Base-by-base conservation (phyloP, 345 rosid species). In the Raphanus sativus region DNA sequence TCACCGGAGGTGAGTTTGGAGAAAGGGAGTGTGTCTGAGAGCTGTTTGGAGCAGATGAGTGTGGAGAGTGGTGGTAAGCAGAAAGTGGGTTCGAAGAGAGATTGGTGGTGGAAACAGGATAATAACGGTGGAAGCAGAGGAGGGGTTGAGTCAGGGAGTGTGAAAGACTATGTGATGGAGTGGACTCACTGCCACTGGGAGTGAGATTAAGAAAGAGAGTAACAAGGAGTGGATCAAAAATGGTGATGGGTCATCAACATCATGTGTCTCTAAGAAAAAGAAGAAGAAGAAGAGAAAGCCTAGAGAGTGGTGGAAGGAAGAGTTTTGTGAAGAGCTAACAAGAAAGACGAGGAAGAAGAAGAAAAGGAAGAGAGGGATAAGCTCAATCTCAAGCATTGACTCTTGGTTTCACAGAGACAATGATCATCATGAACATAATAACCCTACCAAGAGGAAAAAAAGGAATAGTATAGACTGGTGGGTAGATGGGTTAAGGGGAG, bases 261-360 rank as follows among this genome's bases (percentile, higher is more conserved):
- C 83, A 1, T 82, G n/a, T n/a, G 81, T 85, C 38, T 40, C 74
- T 16, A 84, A 82, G 80, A 65, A 81, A 58, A 86, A 85, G 76
- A 65, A 81, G 71, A 65, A 81, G 71, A 84, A 86, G 82, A 87
- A 69, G 45, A 75, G 96, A 62, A 87, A 83, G 82, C 93, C 96
- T 5, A 85, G 89, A 71, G 93, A 90, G 24, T 90, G 96, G 96
- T 90, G 96, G 96, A 90, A 87, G 68, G 96, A 90, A 54, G 96
- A 90, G 80, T 90, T 87, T 71, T 90, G 93, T 4, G 96, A 90
- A 50, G 96, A 90, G 76, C 75, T 90, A 2, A 75, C 88, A 71
- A 30, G 76, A 70, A 75, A 80, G 45, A 80, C 75, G 17, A 90
- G 82, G 65, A 90, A 85, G 25, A 33, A 87, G 80, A 87, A 83